A percentile compares a stretch with the other conserved stretches of the same genome.
Conservation (phyloP, 2,329 filamentous ascomycete species). For the Ceratocystis papillata region DNA sequence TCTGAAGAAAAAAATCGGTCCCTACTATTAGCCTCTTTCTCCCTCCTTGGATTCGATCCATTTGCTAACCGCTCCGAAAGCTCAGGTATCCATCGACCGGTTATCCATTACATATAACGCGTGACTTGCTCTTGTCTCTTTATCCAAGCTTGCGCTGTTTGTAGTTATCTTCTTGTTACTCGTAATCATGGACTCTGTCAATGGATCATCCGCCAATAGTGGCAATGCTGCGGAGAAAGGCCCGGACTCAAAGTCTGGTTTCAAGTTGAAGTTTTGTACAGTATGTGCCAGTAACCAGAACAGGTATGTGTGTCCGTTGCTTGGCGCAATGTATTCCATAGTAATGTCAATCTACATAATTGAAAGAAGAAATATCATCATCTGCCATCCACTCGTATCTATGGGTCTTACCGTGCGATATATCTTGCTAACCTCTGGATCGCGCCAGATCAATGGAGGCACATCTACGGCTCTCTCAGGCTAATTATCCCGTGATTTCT, state of each 20-base stretch:
- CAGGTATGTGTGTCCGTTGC: conserved; percentile 45
- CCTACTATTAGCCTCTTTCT: background rate
- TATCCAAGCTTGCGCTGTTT: conserved; percentile 22
- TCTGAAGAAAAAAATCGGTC: conserved; percentile 30
- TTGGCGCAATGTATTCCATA: conserved; percentile 17
- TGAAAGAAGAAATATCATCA: conserved; percentile 1
- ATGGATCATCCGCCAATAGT: conserved; percentile 11
- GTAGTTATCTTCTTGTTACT: conserved; percentile 13
- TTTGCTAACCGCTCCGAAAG: conserved; percentile 17
- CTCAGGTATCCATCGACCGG: conserved; percentile 7
- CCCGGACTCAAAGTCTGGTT: conserved; percentile 39
- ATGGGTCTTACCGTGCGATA: conserved; percentile 2
- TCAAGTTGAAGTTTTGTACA: conserved; percentile 92
- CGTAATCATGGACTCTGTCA: conserved; percentile 11
- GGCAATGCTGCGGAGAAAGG: conserved; percentile 34
- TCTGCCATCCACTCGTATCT: conserved; percentile 27
- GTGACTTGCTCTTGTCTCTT: conserved; percentile 18
- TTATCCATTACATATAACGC: conserved; percentile 7
- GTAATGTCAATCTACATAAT: conserved; percentile 3
- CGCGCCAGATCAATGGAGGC: conserved; percentile 83
- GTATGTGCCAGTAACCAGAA: conserved; percentile 99
- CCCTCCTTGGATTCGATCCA: conserved; percentile 25
- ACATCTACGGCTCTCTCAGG: conserved; percentile 80
- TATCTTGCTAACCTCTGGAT: conserved; percentile 7
- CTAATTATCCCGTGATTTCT: conserved; percentile 88